Evolutionary conservation across 305 asterid species (phyloP), one percentile per base, ranked within the genome.

Genomic region (Fraxinus angustifolia): DNA sequence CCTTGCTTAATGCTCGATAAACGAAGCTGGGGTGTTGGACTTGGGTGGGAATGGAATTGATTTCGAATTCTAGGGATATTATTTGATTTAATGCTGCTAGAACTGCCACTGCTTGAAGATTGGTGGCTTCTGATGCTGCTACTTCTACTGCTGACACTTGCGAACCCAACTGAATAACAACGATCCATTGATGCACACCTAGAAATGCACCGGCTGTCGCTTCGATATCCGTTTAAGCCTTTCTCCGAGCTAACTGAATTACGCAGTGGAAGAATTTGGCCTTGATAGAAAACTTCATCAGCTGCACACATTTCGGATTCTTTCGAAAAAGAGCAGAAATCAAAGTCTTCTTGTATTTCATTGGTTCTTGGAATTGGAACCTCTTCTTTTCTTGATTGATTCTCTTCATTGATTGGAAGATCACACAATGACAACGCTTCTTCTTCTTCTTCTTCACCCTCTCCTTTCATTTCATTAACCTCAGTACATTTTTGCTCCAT

Each of bases 221-320:
- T 11, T 11, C 56, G n/a, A 45, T 11, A 11, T 45, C 17, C 17
- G 2, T 12, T 45, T 45, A 45, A 45, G 73, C 85, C 85, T 70
- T 79, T 80, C 1, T 89, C 92, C 0, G 91, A 86, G 77, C 92
- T 88, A 0, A 91, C 75, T 0, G 96, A 90, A 36, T 91, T 85
- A 53, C 92, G 91, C 7, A 90, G 11, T 0, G 99, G 98, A 45
- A 95, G 88, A 67, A 95, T 92, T 81, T 89, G 95, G 50, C 99
- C 99, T 73, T 82, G 90, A 85, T 88, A 91, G 53, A 95, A 95
- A 31, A 95, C 82, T 31, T 93, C 94, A 73, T 95, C 99, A 1
- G 98, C 98, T 0, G 90, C 86, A 19, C 97, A 92, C 98, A 92
- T 92, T 82, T 91, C 94, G 0, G 94, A 84, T 45, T 90, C 93